phyloP scores from a whole-genome alignment of 169 alveolate genomes.

The Plasmodium adleri region DNA sequence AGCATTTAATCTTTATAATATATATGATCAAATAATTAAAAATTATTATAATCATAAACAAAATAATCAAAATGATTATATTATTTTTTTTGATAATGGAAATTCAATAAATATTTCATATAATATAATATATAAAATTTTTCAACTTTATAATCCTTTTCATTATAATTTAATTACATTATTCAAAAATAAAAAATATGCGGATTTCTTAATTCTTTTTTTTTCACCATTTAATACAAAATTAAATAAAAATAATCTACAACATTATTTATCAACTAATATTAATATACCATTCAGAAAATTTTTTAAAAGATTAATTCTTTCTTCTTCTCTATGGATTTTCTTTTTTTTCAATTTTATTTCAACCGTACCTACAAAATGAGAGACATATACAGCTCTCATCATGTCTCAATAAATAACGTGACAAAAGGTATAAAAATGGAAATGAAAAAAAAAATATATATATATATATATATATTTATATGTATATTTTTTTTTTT shows the following conservation, averaged over 20 bases:
- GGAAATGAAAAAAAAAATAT: too few species aligned
- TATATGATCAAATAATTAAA: slow-evolving; percentile 1
- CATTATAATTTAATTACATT: neutral
- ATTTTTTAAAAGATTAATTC: slow-evolving; percentile 2
- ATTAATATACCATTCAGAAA: neutral
- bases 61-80: neutral
- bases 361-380: neutral
- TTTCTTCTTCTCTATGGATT: slow-evolving; percentile 3
- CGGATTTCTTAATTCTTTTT: slow-evolving; percentile 10
- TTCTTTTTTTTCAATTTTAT: slow-evolving; percentile 41
- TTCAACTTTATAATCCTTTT: slow-evolving; percentile 6
- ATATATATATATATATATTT: too few species aligned
- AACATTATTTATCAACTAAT: neutral
- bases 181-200: neutral
- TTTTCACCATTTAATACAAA: slow-evolving; percentile 52
- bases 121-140: neutral
- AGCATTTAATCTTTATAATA: neutral
- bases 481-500: too few species aligned
- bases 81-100: neutral
- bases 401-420: too few species aligned
- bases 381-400: too few species aligned
- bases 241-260: slow-evolving; percentile 5
- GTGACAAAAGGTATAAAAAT: too few species aligned
- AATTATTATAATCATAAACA: neutral
- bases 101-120: neutral